Evolutionary conservation across 2,329 filamentous ascomycete species (phyloP), one percentile per base, ranked within the genome.

Genomic region (Penicillium fuscoglaucum): DNA sequence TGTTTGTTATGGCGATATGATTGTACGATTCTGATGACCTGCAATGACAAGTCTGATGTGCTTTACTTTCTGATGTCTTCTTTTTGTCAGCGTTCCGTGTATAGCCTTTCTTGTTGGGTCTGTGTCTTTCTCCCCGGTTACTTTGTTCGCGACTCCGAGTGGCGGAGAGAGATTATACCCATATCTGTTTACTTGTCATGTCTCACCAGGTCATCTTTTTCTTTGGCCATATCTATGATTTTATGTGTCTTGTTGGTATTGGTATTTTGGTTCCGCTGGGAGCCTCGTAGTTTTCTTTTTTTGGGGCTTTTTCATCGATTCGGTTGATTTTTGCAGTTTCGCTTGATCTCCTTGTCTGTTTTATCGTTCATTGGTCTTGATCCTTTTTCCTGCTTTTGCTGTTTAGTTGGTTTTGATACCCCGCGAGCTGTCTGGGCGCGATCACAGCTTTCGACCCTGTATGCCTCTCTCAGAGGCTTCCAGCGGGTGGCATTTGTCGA

Each of bases 21-120:
- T 68, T 72, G 69, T 72, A 72, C 67, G 69, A 72, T 69, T 70
- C 66, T 69, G 68, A 72, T 69, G 69, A 72, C 69, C 68, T 68
- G 62, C 64, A 64, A 70, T 66, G 64, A 70, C 64, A 64, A 67
- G 61, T 62, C 57, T 55, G 59, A 63, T 63, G 60, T 66, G 56
- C 54, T 59, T 61, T 58, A 52, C 51, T 55, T 60, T 57, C 48
- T 54, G 52, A 54, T 61, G 50, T 61, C 53, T 57, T 44, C 29
- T 48, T 57, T 58, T 45, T 62, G 54, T 52, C 60, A 62, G 60
- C 60, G 60, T 56, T 61, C 56, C 39, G 39, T 62, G 58, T 62
- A 61, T 61, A 61, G 56, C 43, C 58, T 55, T 51, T 58, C 28
- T 47, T 53, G 43, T 44, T 57, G 59, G 59, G 49, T 17, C 45